A percentile compares a stretch with the other conserved stretches of the same genome.
phyloP scores from a whole-genome alignment of 2,329 filamentous ascomycete species.

The Teratosphaeria gauchensis region DNA sequence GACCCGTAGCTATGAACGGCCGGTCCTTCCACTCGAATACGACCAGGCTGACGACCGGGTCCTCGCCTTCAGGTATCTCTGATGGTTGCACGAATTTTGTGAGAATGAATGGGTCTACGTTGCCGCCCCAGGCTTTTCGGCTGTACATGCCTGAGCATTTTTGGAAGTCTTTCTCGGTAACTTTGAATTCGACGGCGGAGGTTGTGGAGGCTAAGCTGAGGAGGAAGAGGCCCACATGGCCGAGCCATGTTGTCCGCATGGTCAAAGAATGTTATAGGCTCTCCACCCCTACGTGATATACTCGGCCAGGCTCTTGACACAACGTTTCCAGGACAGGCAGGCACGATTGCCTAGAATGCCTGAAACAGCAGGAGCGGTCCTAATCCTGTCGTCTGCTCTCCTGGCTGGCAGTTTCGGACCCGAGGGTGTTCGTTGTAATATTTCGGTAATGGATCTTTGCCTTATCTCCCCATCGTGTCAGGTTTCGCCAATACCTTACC shows the following conservation, averaged over 20 bases:
- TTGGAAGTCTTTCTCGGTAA: slow-evolving; percentile 64
- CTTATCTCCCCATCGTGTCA: too few species aligned
- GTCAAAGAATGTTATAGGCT: background rate
- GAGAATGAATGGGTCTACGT: slow-evolving; percentile 79
- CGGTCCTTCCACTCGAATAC: slow-evolving; percentile 88
- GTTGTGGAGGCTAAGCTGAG: slow-evolving; percentile 1
- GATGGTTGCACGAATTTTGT: slow-evolving; percentile 60
- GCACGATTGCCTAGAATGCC: background rate
- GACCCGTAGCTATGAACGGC: background rate
- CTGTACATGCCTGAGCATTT: slow-evolving; percentile 93
- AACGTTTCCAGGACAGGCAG: background rate
- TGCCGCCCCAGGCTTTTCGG: slow-evolving; percentile 76
- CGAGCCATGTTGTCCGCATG: background rate
- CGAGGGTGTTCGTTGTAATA: too few species aligned
- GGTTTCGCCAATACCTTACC: too few species aligned
- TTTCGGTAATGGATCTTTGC: too few species aligned
- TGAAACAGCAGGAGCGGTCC: too few species aligned
- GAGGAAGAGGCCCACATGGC: slow-evolving; percentile 1
- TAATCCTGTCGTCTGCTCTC: too few species aligned
- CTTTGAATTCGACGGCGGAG: slow-evolving; percentile 3
- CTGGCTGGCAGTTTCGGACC: too few species aligned
- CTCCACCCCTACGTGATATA: background rate
- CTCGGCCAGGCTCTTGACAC: background rate
- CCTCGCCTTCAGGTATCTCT: slow-evolving; percentile 46
- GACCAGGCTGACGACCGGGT: slow-evolving; percentile 72